Evolutionary conservation across 768 basidiomycete genomes (phyloP), one percentile per base, ranked within the genome.

Genomic region (Mycena albidolilacea): DNA sequence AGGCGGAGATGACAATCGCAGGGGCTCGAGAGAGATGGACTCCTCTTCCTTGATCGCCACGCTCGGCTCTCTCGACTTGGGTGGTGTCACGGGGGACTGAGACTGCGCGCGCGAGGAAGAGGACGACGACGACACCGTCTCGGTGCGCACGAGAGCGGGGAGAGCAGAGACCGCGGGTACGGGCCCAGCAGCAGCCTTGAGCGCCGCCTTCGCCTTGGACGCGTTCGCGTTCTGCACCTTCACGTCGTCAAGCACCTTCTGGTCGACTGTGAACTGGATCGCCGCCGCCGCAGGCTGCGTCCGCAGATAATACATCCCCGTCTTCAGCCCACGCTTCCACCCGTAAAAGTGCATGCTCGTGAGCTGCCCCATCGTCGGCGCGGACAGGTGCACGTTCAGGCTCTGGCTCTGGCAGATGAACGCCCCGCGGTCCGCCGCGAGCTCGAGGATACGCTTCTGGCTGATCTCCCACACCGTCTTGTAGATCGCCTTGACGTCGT

Each of bases 241-340:
- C 17, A 88, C 90, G 54, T 89, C 83, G 79, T 93, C 92, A 67
- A 97, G 85, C 64, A 94, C 83, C 43, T 85, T 89, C 81, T 94
- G 92, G 81, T 97, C 96, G 69, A 99, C 91, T 11, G 98, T 99
- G 87, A 99, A 98, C 85, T 99, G 96, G 81, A 97, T 97, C 63
- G 98, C 98, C 79, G 96, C 93, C 14, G 96, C 95, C 10, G 97
- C 97, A 6, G 98, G 95, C 64, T 95, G 90, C 44, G 98, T 98
- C 67, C 98, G 91, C 62, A 99, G 89, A 83, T 99, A 99, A 85
- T 96, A 97, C 95, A 97, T 97, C 77, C 97, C 98, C 0, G 98
- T 99, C 90, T 99, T 99, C 79, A 99, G 85, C 43, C 98, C 98
- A 85, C 96, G 96, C 90, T 97, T 97, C 98, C 98, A 99, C n/a